Evolutionary conservation across 169 alveolate species (phyloP).

Genomic region (Cryptosporidium ubiquitum): DNA sequence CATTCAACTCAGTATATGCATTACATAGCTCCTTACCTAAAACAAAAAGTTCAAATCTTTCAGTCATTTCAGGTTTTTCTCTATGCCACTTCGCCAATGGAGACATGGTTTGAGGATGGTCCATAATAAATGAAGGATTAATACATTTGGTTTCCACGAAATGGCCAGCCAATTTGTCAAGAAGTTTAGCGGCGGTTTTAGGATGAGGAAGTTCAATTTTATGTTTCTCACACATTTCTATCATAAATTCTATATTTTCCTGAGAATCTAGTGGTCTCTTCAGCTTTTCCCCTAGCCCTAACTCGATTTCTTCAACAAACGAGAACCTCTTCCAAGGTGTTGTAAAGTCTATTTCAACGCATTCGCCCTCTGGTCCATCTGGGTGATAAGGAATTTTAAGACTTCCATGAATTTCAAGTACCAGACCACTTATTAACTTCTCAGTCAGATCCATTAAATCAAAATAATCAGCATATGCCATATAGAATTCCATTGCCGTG

Average conservation of each 20-base stretch:
- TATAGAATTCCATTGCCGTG: constrained; percentile 98
- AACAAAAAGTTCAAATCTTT: constrained; percentile 94
- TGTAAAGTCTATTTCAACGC: constrained; percentile 94
- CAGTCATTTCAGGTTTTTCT: constrained; percentile 78
- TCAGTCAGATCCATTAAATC: constrained; percentile 97
- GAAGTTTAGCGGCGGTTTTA: constrained; percentile 88
- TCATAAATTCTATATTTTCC: constrained; percentile 85
- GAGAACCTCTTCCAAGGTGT: constrained; percentile 97
- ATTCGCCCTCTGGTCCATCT: constrained; percentile 92
- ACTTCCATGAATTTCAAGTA: constrained; percentile 90
- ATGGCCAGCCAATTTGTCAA: constrained; percentile 91
- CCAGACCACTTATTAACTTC: constrained; percentile 91
- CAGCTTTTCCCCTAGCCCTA: constrained; percentile 83
- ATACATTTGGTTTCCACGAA: constrained; percentile 92
- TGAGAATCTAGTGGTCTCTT: constrained; percentile 80
- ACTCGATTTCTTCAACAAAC: constrained; percentile 87
- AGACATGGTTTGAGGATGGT: constrained; percentile 98
- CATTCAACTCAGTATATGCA: constrained; percentile 99
- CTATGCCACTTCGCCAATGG: constrained; percentile 99
- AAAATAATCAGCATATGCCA: constrained; percentile 96
- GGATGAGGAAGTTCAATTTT: constrained; percentile 88
- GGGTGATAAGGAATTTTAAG: constrained; percentile 94
- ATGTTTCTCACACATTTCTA: constrained; percentile 82
- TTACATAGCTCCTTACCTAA: constrained; percentile 96
- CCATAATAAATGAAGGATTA: constrained; percentile 94